phyloP scores from a whole-genome alignment of 192 early-diverging fungal species.

The Borealophlyctis nickersoniae region DNA sequence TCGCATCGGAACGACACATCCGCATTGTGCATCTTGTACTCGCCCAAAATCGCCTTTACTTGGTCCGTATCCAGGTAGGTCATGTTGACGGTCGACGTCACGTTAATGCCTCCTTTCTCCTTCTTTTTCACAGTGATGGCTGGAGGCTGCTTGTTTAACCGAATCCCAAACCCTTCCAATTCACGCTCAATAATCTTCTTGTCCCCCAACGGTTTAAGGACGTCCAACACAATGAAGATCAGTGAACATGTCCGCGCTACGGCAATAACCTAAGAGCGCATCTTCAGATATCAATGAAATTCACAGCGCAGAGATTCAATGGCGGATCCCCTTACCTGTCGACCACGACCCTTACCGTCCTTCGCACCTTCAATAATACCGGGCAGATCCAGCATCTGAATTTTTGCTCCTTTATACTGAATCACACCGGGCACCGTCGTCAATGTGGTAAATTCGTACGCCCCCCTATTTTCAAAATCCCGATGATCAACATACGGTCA shows the following conservation, averaged over 20 bases:
- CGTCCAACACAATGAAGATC: slow-evolving; percentile 95
- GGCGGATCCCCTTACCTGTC: slow-evolving; percentile 55
- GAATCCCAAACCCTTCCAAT: slow-evolving; percentile 96
- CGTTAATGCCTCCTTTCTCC: slow-evolving; percentile 96
- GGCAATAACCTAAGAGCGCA: slow-evolving; percentile 85
- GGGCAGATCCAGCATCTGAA: slow-evolving; percentile 98
- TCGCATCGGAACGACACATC: slow-evolving; percentile 93
- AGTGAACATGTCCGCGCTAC: slow-evolving; percentile 97
- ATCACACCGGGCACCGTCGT: slow-evolving; percentile 96
- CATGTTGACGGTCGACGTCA: slow-evolving; percentile 89
- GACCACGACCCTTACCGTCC: slow-evolving; percentile 99
- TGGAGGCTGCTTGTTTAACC: slow-evolving; percentile 94
- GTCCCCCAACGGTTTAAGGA: slow-evolving; percentile 92
- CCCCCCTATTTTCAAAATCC: slow-evolving; percentile 55
- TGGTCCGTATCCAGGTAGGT: slow-evolving; percentile 84
- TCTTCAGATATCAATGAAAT: background rate
- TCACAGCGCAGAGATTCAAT: background rate
- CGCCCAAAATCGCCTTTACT: slow-evolving; percentile 89
- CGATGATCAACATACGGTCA: background rate
- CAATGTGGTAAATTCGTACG: slow-evolving; percentile 98
- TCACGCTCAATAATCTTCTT: slow-evolving; percentile 94
- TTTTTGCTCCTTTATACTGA: slow-evolving; percentile 96
- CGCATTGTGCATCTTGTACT: slow-evolving; percentile 96
- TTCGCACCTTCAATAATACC: slow-evolving; percentile 98
- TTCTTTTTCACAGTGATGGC: slow-evolving; percentile 96